A percentile compares a stretch with the other conserved stretches of the same genome.
Conservation (phyloP, 306 rosid species). For the Quercus agrifolia region DNA sequence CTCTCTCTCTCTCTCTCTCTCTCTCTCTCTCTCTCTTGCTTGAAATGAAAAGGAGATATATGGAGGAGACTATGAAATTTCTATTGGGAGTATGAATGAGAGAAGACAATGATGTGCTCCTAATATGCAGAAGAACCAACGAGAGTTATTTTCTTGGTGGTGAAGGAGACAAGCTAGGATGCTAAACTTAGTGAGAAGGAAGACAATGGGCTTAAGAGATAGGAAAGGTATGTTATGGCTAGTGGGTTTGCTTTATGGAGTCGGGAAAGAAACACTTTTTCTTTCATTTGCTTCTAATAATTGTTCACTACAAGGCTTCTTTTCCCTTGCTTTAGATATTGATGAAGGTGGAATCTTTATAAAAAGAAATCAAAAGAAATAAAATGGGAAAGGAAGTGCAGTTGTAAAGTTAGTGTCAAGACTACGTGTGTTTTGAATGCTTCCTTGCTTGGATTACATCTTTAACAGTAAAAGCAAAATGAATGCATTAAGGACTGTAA, state of each 20-base stretch:
- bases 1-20: background rate
- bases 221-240: constrained; percentile 66
- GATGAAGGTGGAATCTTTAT: constrained; percentile 40
- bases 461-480: background rate
- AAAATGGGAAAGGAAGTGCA: constrained; percentile 32
- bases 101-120: constrained; percentile 9
- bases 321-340: constrained; percentile 36
- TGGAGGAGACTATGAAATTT: background rate
- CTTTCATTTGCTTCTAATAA: constrained; percentile 32
- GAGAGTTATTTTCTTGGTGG: constrained; percentile 48
- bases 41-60: background rate
- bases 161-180: constrained; percentile 66
- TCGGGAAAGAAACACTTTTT: constrained; percentile 23
- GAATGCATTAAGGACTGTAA: background rate
- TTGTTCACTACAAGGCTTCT: constrained; percentile 23
- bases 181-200: constrained; percentile 72
- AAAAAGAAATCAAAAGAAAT: constrained; percentile 3
- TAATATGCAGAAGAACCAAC: constrained; percentile 23
- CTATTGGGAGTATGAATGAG: background rate
- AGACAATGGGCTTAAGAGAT: constrained; percentile 42
- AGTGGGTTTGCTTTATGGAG: constrained; percentile 63
- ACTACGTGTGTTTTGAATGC: constrained; percentile 11
- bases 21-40: background rate
- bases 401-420: constrained; percentile 28
- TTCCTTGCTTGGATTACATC: constrained; percentile 3